Base-by-base conservation (phyloP, 1,284 basidiomycete genomes). In the Malassezia yamatoensis region DNA sequence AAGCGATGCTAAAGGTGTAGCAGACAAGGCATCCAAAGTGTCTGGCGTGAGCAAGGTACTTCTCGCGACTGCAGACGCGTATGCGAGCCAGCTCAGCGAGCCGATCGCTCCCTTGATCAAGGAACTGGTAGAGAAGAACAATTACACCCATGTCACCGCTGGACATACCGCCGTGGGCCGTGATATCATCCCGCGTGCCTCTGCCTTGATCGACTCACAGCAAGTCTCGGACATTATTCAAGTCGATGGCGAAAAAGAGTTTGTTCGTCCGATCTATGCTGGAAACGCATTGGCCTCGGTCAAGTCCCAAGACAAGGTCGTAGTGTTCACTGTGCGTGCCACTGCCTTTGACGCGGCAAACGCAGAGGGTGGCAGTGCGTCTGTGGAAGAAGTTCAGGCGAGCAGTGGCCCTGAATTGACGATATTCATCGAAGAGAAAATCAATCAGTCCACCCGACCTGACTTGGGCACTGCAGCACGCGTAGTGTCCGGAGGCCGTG, bases 261-360 rank as follows among this genome's bases (percentile, higher is more conserved):
- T 94, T 77, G 83, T 87, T 9, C 86, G 93, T 43, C 90, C 90
- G 43, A 94, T 98, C 75, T 99, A 99, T 72, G 94, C 94, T 48
- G 94, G 94, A 48, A 98, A 98, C 76, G 94, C 94, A 45, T 89
- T 98, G 62, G 82, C 90, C 34, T 96, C 90, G 44, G 84, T 99
- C 65, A 85, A 85, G 64, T 87, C 87, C 5, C 80, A 83, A 1
- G 79, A 90, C 74, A 81, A 82, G 48, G 78, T 93, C 79, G 96
- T 96, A 76, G 83, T 99, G 74, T 87, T 98, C 77, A 96, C 94
- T 29, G 88, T 98, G 40, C 84, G 94, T 60, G 83, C 86, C n/a
- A 96, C 93, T 3, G 88, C 90, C 6, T 98, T 96, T 76, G 80
- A 86, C 53, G 85, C 88, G 13, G 74, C 78, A 4, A 58, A 72